Base-by-base conservation (phyloP, 306 rosid genomes). In the Vigna hirtella region DNA sequence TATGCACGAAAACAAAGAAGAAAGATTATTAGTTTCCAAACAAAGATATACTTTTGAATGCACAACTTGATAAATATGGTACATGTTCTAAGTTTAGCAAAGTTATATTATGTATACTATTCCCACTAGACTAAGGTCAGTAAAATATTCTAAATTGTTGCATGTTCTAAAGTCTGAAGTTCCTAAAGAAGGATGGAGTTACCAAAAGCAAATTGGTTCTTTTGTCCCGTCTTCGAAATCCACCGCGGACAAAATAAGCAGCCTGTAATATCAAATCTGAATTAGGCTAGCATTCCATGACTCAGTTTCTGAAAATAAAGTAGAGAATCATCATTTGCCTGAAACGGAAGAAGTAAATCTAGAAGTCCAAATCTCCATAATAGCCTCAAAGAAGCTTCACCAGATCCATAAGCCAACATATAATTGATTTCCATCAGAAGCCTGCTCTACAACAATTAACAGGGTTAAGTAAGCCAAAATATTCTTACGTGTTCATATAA, bases 161-260 rank as follows among this genome's bases (percentile, higher is more conserved):
- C 28, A 32, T 38, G 14, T 57, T 55, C 61, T 67, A 55, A 52
- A 74, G 61, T 24, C 51, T 34, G 26, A 84, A 84, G 70, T 74
- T 70, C 66, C 38, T 11, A 50, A 52, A 49, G 66, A 78, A 9
- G 56, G 9, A 72, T 59, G 32, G 13, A 43, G 55, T 59, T 94
- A 92, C 98, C 98, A 94, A 83, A 78, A 92, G 98, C 98, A 94
- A 84, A 83, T 92, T 94, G 49, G 93, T 86, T 80, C 93, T 66
- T 87, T 86, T 88, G 92, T 89, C 93, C 56, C 89, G 90, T 75
- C 98, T 90, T 71, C 84, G 88, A 75, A 94, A 94, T 73, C 94
- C 90, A 67, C 72, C 64, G 22, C 73, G 80, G 85, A 87, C 91
- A 79, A 94, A 88, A 81, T 94, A 94, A 73, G 86, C 89, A 67